Evolutionary conservation across 108 stramenopile genomes (phyloP).

Genomic region (Seminavis robusta): DNA sequence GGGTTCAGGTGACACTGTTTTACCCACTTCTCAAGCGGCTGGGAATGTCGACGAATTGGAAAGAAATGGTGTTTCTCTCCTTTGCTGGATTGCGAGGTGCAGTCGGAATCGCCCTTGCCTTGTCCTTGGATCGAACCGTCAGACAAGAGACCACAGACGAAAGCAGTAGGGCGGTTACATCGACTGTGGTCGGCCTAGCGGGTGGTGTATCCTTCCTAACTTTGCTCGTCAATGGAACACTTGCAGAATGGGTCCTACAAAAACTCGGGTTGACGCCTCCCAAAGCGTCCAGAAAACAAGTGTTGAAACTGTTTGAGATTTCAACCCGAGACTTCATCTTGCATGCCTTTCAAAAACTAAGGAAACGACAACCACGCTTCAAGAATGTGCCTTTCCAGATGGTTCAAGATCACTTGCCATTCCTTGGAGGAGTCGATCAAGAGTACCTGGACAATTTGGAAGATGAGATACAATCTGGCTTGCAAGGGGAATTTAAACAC

Average conservation of each 20-base stretch:
- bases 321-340: neutral
- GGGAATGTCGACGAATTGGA: slow-evolving; percentile 21
- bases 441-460: too few relatives aligned
- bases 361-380: neutral
- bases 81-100: slow-evolving; percentile 62
- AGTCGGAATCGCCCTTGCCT: slow-evolving; percentile 50
- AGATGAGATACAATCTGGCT: too few relatives aligned
- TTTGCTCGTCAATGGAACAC: slow-evolving; percentile 12
- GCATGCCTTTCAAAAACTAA: neutral
- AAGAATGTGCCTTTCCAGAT: neutral
- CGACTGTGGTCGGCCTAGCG: slow-evolving; percentile 1
- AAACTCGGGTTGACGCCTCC: neutral
- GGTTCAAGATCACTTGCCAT: neutral
- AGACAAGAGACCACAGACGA: neutral
- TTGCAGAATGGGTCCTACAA: neutral
- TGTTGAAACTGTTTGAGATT: neutral
- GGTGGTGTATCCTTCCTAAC: slow-evolving; percentile 17
- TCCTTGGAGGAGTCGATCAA: too few relatives aligned
- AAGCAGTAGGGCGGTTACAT: neutral
- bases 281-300: neutral
- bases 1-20: slow-evolving; percentile 29
- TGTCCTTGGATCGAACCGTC: slow-evolving; percentile 25
- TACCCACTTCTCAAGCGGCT: slow-evolving; percentile 46
- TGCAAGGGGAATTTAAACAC: neutral
- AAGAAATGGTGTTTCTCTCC: slow-evolving; percentile 38